Evolutionary conservation across 108 stramenopile genomes (phyloP), one percentile per base, ranked within the genome.

Genomic region (Cylindrotheca closterium): DNA sequence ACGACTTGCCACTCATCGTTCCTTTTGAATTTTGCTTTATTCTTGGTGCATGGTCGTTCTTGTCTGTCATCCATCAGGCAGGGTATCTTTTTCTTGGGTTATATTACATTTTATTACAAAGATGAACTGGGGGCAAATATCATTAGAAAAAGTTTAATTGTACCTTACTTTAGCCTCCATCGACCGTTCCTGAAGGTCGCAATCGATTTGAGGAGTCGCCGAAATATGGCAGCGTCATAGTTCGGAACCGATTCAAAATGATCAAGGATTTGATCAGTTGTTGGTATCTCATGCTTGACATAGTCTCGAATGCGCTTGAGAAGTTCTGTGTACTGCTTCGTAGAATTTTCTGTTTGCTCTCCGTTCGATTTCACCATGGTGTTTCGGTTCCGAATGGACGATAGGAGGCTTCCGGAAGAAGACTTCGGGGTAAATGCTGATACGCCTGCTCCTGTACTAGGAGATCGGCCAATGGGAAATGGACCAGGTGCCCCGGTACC

Each of bases 211-310:
- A 89, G 62, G 32, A 87, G 80, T 23, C 75, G 65, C 32, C 85
- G 65, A 49, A 92, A 88, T 8, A 87, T 55, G 24, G 83, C 75
- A 49, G 86, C 87, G 73, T 92, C 87, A 59, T 50, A 37, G 37
- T 75, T 64, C 29, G 81, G 65, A 10, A 92, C 79, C 0, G 55
- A 71, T 21, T 67, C 75, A 71, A 89, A 92, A 70, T 80, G 82
- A 21, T 79, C 63, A 25, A 89, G 71, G 37, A 92, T 60, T 27
- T 87, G 77, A 37, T 78, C 76, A 5, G 87, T 88, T 21, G 87
- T 79, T 18, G 90, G 90, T 3, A 34, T 17, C 30, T 46, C 33
- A 54, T 58, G 51, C 10, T 57, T 51, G 21, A 89, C 77, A 65
- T 75, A 92, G 1, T 72, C 64, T 47, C 58, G 67, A 32, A 92